Base-by-base conservation (phyloP, 805 yeast species). In the Hanseniaspora clermontiae region DNA sequence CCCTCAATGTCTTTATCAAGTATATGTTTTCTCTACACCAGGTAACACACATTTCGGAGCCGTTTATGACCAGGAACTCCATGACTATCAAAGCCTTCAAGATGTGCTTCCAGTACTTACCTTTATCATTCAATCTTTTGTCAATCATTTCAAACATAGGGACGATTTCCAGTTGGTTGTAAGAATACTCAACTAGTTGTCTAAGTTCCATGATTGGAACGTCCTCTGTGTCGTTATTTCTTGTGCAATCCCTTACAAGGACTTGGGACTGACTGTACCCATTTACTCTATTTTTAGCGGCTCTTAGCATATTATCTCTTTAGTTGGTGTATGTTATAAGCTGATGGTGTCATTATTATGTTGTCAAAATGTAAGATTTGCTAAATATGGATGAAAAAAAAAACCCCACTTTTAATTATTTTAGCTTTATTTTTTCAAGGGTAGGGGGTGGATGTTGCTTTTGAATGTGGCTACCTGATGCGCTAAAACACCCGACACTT, bases 81-180 rank as follows among this genome's bases (percentile, higher is more conserved):
- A 91, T 75, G n/a, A 91, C 82, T 1, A 95, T 84, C 60, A 91
- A 75, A 0, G 95, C 83, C 69, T 91, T 93, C 60, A 95, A 90
- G 51, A 91, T 90, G 68, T 91, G 98, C 61, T 96, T 79, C 97
- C 97, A 91, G 71, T 91, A 86, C 68, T 89, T 90, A 59, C 97
- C 97, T 73, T 90, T 90, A 67, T 91, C 97, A 66, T 91, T 91
- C 61, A 91, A 73, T 60, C 98, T 78, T 61, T 88, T 80, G 71
- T 91, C 97, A 47, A 91, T 71, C 83, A 91, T 88, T 65, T 91
- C 97, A 95, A 91, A 86, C 49, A 89, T 81, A 66, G 89, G 95
- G 64, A 88, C 76, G 63, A 89, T 81, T 63, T 87, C 95, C 7
- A 83, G 80, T 60, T 72, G 72, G 59, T 82, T 84, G 66, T 78